Conservation (phyloP, 2,329 filamentous ascomycete species). For the Herpotrichia juniperi region DNA sequence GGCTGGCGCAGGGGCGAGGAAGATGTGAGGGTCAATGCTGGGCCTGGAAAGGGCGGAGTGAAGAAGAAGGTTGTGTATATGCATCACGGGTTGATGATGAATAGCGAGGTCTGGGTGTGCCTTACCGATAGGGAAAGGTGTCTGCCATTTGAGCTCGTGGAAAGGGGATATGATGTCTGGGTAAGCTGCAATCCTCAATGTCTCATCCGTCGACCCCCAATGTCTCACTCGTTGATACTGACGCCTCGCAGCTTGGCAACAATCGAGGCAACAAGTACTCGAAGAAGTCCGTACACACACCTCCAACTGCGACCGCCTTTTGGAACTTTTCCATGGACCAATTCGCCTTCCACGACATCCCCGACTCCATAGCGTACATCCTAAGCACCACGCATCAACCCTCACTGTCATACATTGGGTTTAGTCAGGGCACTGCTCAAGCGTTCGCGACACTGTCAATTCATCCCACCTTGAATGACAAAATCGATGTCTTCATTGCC, state of each 20-base stretch:
- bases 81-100: conserved; percentile 97
- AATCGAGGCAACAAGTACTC: conserved; percentile 99
- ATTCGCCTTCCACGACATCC: conserved; percentile 97
- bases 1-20: conserved; percentile 85
- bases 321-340: conserved; percentile 99
- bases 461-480: conserved; percentile 87
- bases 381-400: conserved; percentile 80
- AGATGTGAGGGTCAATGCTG: conserved; percentile 75
- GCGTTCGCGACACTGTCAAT: conserved; percentile 93
- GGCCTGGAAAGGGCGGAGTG: conserved; percentile 59
- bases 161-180: conserved; percentile 96
- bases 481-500: conserved; percentile 95
- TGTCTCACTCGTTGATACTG: no score
- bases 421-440: conserved; percentile 96
- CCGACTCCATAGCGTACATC: conserved; percentile 91
- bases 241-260: conserved; percentile 75
- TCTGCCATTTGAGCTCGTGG: conserved; percentile 86
- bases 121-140: conserved; percentile 84
- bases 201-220: no score
- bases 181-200: conserved; percentile 54
- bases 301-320: conserved; percentile 78
- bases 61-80: conserved; percentile 90
- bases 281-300: conserved; percentile 82
- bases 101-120: conserved; percentile 98
- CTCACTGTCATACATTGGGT: conserved; percentile 93